Conservation (phyloP, 2,329 filamentous ascomycete species). For the Fusarium denticulatum region DNA sequence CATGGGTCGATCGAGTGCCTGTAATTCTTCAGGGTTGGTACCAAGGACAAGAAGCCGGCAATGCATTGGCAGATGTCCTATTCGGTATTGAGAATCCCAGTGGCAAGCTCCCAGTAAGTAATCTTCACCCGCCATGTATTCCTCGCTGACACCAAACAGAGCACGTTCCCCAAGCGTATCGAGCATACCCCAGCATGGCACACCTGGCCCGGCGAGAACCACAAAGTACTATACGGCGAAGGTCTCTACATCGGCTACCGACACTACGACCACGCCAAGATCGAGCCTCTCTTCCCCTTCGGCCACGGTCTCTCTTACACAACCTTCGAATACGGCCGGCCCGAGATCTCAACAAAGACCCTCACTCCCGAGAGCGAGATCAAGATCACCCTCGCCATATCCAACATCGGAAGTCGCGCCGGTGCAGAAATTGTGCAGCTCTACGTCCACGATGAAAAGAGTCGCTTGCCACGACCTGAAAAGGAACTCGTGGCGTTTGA, state of each 20-base stretch:
- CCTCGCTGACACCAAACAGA: conserved; percentile 46
- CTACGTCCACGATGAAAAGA: conserved; percentile 72
- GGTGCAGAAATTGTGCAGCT: conserved; percentile 74
- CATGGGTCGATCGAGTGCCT: conserved; percentile 72
- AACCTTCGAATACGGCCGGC: conserved; percentile 70
- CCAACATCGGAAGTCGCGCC: conserved; percentile 64
- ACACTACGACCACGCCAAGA: conserved; percentile 72
- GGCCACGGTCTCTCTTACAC: conserved; percentile 81
- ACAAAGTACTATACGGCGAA: conserved; percentile 75
- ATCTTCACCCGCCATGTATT: background rate
- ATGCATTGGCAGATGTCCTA: conserved; percentile 72
- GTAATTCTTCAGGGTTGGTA: conserved; percentile 68
- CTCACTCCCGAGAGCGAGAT: conserved; percentile 53
- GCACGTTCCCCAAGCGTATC: conserved; percentile 71
- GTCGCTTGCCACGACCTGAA: conserved; percentile 70
- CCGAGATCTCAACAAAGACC: conserved; percentile 58
- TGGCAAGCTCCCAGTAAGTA: conserved; percentile 71
- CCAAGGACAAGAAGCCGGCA: conserved; percentile 74
- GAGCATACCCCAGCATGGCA: conserved; percentile 76
- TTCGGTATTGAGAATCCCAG: conserved; percentile 75
- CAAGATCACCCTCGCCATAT: conserved; percentile 59
- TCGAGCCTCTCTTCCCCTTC: conserved; percentile 74
- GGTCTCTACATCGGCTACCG: conserved; percentile 78
- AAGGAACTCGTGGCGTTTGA: conserved; percentile 78
- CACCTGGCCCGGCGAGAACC: conserved; percentile 78